Evolutionary conservation across 2,329 filamentous ascomycete species (phyloP).

Genomic region (Exophiala spinifera): DNA sequence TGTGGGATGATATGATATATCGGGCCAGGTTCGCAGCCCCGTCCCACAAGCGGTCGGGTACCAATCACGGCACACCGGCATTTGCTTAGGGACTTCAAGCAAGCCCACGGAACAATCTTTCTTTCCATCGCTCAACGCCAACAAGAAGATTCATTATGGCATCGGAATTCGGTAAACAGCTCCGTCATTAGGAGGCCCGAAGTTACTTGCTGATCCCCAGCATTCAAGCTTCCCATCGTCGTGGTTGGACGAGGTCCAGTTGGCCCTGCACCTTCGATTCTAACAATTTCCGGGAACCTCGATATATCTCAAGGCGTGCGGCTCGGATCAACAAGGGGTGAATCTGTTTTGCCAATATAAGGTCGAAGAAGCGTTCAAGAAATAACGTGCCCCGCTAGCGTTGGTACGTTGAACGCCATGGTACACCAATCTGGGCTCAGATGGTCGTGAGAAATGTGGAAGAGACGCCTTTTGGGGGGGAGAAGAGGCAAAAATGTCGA

Average conservation of each 20-base stretch:
- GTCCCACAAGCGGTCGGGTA: no score
- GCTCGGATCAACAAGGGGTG: constrained; percentile 32
- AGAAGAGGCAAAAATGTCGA: constrained; percentile 30
- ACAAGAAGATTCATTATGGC: no score
- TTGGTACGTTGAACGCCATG: constrained; percentile 32
- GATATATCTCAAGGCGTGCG: constrained; percentile 36
- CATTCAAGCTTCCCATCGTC: constrained; percentile 21
- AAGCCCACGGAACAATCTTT: no score
- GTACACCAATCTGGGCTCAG: constrained; percentile 35
- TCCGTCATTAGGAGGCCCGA: no score
- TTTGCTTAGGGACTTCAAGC: no score
- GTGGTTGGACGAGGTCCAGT: constrained; percentile 35
- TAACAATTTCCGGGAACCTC: constrained; percentile 35
- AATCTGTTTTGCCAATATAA: constrained; percentile 32
- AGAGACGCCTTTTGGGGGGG: constrained; percentile 35
- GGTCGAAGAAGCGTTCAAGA: constrained; percentile 33
- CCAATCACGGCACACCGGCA: no score
- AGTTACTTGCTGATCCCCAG: neutral
- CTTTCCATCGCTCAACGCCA: no score
- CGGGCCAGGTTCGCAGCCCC: no score
- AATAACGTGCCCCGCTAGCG: constrained; percentile 23
- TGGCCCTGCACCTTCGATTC: constrained; percentile 33
- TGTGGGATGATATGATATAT: no score
- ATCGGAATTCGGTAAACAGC: no score
- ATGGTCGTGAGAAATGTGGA: constrained; percentile 32